These are phyloP conservation scores for Pseudomonodictys pantanalensis DNA, from an alignment of 495 filamentous ascomycete genomes.

Conservation along the genomic window DNA sequence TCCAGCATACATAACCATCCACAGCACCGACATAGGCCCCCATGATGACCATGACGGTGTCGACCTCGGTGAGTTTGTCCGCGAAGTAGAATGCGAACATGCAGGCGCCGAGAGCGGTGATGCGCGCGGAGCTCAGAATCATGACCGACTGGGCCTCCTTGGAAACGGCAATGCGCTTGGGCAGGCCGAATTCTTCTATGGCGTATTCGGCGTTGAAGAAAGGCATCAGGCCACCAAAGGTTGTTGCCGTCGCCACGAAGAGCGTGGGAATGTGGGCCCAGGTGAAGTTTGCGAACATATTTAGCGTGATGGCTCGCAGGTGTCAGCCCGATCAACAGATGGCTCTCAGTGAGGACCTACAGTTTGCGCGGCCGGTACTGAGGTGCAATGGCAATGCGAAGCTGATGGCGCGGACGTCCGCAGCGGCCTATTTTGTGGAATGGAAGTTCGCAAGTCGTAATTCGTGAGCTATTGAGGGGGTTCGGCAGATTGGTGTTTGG, in stretches of 20 bases:
- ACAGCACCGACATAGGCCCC: slow-evolving; percentile 35
- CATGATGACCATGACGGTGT: slow-evolving; percentile 40
- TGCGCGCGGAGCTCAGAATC: slow-evolving; percentile 31
- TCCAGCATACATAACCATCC: slow-evolving; percentile 40
- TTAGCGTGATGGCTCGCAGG: neutral
- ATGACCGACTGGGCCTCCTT: slow-evolving; percentile 36
- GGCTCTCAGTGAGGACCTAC: neutral
- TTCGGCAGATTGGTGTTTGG: too few species aligned
- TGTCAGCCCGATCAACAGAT: neutral
- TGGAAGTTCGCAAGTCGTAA: too few species aligned
- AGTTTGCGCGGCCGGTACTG: too few species aligned
- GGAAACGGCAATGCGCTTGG: slow-evolving; percentile 34
- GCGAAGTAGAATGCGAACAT: slow-evolving; percentile 34
- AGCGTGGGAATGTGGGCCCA: slow-evolving; percentile 37
- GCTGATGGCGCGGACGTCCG: too few species aligned
- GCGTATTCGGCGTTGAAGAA: slow-evolving; percentile 35
- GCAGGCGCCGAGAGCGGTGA: slow-evolving; percentile 37
- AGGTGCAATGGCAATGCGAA: too few species aligned
- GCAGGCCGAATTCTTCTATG: slow-evolving; percentile 42
- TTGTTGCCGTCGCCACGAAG: slow-evolving; percentile 33
- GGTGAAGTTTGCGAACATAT: slow-evolving; percentile 34
- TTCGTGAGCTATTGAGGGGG: too few species aligned
- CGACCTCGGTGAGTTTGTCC: slow-evolving; percentile 31
- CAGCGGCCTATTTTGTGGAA: too few species aligned
- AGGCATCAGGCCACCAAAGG: slow-evolving; percentile 39